These are phyloP conservation scores for Vinca major DNA, from an alignment of 305 asterid species.

Conservation along the genomic window DNA sequence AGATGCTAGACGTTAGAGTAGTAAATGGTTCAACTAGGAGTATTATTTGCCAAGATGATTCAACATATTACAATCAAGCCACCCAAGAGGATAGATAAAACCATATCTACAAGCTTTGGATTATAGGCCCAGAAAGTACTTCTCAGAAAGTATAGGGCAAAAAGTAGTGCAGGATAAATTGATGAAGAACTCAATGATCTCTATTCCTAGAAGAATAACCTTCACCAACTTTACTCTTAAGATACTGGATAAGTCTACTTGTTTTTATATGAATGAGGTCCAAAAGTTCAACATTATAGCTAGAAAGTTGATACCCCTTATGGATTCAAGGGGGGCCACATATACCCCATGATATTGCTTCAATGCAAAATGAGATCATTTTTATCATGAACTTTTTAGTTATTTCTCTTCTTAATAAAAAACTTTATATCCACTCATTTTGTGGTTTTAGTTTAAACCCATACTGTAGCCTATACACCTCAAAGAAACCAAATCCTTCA, in stretches of 20 bases:
- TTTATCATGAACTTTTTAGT: not conserved
- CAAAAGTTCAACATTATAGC: not conserved
- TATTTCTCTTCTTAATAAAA: not conserved
- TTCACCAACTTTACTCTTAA: not conserved
- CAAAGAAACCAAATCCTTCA: not conserved
- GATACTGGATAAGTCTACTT: not conserved
- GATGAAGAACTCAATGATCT: not conserved
- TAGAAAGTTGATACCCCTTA: not conserved
- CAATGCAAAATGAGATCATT: not conserved
- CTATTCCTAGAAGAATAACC: not conserved
- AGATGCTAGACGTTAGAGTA: not conserved
- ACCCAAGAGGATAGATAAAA: not conserved
- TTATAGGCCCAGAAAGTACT: not conserved
- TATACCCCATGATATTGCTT: not conserved
- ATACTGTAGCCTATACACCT: not conserved
- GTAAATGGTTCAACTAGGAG: not conserved
- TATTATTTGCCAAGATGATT: not conserved
- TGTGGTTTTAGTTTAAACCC: not conserved
- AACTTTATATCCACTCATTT: not conserved
- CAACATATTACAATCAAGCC: not conserved
- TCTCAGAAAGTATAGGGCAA: not conserved
- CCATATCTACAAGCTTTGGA: not conserved
- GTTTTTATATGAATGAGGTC: slow-evolving; percentile 1
- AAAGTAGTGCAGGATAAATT: not conserved
- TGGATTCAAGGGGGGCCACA: not conserved